These are phyloP conservation scores for Remersonia thermophila DNA, from an alignment of 2,329 filamentous ascomycete species.

Conservation along the genomic window DNA sequence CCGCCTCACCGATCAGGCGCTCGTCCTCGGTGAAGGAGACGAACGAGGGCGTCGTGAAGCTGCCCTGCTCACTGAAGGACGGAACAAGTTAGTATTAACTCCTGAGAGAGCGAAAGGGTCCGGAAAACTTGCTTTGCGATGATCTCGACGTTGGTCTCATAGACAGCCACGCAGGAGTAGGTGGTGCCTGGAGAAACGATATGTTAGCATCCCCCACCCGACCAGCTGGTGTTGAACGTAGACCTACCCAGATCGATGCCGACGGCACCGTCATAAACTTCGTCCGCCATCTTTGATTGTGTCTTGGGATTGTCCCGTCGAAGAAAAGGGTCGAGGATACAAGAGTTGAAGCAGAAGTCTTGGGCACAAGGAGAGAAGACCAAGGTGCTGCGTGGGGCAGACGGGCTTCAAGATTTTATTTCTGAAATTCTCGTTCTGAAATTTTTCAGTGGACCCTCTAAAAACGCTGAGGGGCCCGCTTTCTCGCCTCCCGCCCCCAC, in stretches of 20 bases:
- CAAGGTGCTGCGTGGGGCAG: constrained; percentile 17
- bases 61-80: constrained; percentile 94
- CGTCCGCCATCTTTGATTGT: constrained; percentile 66
- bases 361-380: constrained; percentile 14
- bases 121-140: no score
- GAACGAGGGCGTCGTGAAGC: constrained; percentile 97
- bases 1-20: constrained; percentile 97
- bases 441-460: constrained; percentile 7
- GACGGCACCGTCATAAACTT: constrained; percentile 99
- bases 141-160: constrained; percentile 99
- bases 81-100: no score
- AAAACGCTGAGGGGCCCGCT: no score
- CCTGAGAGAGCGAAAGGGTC: no score
- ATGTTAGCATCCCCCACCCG: constrained; percentile 10
- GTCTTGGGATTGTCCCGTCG: not conserved
- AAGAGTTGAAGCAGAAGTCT: constrained; percentile 11
- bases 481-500: constrained; percentile 14
- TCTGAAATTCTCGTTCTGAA: constrained; percentile 14
- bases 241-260: constrained; percentile 95
- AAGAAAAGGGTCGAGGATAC: constrained; percentile 11
- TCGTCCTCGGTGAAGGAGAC: constrained; percentile 98
- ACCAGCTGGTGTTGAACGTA: constrained; percentile 1
- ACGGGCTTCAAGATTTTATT: constrained; percentile 14
- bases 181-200: constrained; percentile 66
- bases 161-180: constrained; percentile 99